Conservation (phyloP, 768 basidiomycete species). For the Pisolithus microcarpus region DNA sequence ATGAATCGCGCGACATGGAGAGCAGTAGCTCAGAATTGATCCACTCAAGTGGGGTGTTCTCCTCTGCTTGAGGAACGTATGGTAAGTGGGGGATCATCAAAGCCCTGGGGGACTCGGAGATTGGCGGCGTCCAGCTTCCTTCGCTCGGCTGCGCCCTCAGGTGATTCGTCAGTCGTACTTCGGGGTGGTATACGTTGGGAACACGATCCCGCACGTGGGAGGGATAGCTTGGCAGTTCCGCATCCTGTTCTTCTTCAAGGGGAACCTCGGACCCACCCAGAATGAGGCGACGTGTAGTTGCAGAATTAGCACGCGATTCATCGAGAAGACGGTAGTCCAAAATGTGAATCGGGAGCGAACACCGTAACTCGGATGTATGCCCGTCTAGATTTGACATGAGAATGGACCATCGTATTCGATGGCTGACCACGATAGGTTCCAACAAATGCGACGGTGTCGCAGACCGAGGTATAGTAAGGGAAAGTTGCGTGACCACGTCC, state of each 20-base stretch:
- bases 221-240: conserved; percentile 81
- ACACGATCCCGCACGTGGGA: conserved; percentile 89
- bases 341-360: conserved; percentile 83
- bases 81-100: conserved; percentile 24
- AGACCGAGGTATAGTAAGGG: conserved; percentile 51
- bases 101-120: conserved; percentile 35
- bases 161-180: conserved; percentile 59
- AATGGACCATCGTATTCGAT: conserved; percentile 78
- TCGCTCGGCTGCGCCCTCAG: too few relatives aligned
- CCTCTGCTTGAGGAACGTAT: conserved; percentile 38
- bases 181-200: conserved; percentile 66
- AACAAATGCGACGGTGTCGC: conserved; percentile 65
- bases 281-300: conserved; percentile 56
- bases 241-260: conserved; percentile 47
- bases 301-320: conserved; percentile 67
- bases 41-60: conserved; percentile 57
- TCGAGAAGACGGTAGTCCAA: conserved; percentile 66
- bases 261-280: conserved; percentile 35
- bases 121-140: conserved; percentile 30
- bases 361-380: conserved; percentile 90
- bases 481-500: conserved; percentile 56
- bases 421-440: conserved; percentile 68
- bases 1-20: conserved; percentile 42
- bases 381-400: conserved; percentile 82
- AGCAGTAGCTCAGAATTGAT: conserved; percentile 80